phyloP scores from a whole-genome alignment of 495 filamentous ascomycete species.

The Talaromyces adpressus region DNA sequence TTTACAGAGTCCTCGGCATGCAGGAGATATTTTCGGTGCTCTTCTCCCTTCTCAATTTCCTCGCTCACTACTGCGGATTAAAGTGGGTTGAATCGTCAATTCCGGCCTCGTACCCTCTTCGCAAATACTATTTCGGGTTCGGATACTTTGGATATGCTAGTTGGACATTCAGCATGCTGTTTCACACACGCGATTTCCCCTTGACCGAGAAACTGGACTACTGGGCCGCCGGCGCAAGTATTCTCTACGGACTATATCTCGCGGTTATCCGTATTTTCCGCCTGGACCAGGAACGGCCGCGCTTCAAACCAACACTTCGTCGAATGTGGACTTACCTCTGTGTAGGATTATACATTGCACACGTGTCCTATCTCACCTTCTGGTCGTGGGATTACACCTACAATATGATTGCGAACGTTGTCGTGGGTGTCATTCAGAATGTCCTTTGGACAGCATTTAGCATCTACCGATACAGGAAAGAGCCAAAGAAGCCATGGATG shows the following conservation, averaged over 20 bases:
- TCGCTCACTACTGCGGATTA: conserved; percentile 79
- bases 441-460: conserved; percentile 82
- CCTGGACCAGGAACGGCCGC: conserved; percentile 57
- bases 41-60: conserved; percentile 85
- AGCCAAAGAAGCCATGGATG: conserved; percentile 59
- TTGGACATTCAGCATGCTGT: conserved; percentile 84
- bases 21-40: conserved; percentile 92
- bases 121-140: conserved; percentile 72
- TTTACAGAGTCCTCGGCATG: conserved; percentile 79
- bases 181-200: conserved; percentile 81
- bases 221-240: conserved; percentile 84
- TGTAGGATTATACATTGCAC: conserved; percentile 59
- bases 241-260: conserved; percentile 87
- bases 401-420: conserved; percentile 94
- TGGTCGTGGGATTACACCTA: conserved; percentile 93
- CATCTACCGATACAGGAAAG: conserved; percentile 61
- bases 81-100: conserved; percentile 59
- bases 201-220: conserved; percentile 93
- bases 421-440: conserved; percentile 73
- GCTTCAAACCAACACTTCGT: conserved; percentile 50
- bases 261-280: conserved; percentile 74
- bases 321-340: conserved; percentile 71
- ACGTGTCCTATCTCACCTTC: conserved; percentile 78
- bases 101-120: conserved; percentile 64
- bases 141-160: conserved; percentile 74